These are phyloP conservation scores for Trichoderma endophyticum DNA, from an alignment of 2,329 filamentous ascomycete species.

Conservation along the genomic window DNA sequence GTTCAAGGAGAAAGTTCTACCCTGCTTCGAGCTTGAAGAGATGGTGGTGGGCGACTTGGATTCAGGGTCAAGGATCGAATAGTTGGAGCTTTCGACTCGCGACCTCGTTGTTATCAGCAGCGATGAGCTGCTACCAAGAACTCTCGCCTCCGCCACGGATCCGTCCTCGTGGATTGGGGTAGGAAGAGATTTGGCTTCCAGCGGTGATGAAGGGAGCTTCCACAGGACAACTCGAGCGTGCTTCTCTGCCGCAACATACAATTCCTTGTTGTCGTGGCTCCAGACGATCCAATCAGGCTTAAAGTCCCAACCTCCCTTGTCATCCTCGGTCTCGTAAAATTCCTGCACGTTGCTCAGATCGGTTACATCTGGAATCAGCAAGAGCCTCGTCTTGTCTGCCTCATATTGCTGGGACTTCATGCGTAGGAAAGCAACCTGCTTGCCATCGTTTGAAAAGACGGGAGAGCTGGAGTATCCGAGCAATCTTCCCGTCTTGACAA, in stretches of 20 bases:
- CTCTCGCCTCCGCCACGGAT: constrained; percentile 51
- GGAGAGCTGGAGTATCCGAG: constrained; percentile 65
- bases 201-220: constrained; percentile 55
- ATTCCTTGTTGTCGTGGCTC: constrained; percentile 55
- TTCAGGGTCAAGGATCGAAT: constrained; percentile 54
- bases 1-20: constrained; percentile 64
- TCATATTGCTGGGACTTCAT: constrained; percentile 80
- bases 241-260: constrained; percentile 75
- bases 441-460: constrained; percentile 70
- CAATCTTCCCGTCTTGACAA: constrained; percentile 53
- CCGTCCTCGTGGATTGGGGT: constrained; percentile 50
- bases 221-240: constrained; percentile 61
- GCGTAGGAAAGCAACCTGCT: constrained; percentile 69
- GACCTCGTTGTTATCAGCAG: constrained; percentile 67
- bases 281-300: constrained; percentile 56
- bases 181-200: constrained; percentile 48
- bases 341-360: constrained; percentile 58
- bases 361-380: constrained; percentile 60
- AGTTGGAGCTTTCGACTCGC: constrained; percentile 69
- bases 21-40: constrained; percentile 64
- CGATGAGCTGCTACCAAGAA: constrained; percentile 45
- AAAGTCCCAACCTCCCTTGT: constrained; percentile 60
- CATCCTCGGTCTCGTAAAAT: constrained; percentile 60
- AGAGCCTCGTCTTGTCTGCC: constrained; percentile 64
- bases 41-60: constrained; percentile 41